These are phyloP conservation scores for Plasmodium malariae DNA, from an alignment of 169 alveolate species.

Conservation along the genomic window DNA sequence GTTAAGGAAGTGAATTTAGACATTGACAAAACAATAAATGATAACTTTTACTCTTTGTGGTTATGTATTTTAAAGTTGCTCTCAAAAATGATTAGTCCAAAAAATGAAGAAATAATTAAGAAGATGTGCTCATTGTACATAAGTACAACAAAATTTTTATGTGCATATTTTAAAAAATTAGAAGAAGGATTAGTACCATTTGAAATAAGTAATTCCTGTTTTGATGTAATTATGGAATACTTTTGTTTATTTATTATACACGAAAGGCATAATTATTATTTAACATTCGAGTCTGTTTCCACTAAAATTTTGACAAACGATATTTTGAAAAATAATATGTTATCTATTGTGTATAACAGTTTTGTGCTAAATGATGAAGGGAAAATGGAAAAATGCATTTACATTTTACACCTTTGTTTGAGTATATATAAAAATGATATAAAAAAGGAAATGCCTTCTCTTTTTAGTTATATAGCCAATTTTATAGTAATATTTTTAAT, in stretches of 20 bases:
- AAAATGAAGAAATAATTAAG: slow-evolving; percentile 40
- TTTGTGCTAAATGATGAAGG: slow-evolving; percentile 41
- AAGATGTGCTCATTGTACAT: slow-evolving; percentile 57
- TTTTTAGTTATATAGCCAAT: slow-evolving; percentile 14
- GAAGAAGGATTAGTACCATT: neutral
- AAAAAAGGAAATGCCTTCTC: slow-evolving; percentile 21
- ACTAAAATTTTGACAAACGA: slow-evolving; percentile 29
- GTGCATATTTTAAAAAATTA: slow-evolving; percentile 31
- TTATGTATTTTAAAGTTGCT: slow-evolving; percentile 33
- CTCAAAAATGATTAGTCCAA: slow-evolving; percentile 12
- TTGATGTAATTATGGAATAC: slow-evolving; percentile 65
- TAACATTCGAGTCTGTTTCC: slow-evolving; percentile 27
- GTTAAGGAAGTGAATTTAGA: slow-evolving; percentile 36
- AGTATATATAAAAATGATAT: slow-evolving; percentile 38
- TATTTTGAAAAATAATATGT: slow-evolving; percentile 11
- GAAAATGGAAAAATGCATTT: slow-evolving; percentile 52
- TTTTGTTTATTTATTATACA: slow-evolving; percentile 45
- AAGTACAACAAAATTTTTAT: neutral
- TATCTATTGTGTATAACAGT: slow-evolving; percentile 16
- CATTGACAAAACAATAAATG: slow-evolving; percentile 52
- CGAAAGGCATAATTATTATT: slow-evolving; percentile 39
- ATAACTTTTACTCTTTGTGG: slow-evolving; percentile 65
- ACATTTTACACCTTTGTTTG: slow-evolving; percentile 42
- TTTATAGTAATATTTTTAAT: slow-evolving; percentile 38
- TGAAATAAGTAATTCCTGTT: slow-evolving; percentile 37